Percentiles rank a stretch among this genome's conserved stretches.
phyloP scores from a whole-genome alignment of 495 filamentous ascomycete species.

The Aspergillus mulundensis region DNA sequence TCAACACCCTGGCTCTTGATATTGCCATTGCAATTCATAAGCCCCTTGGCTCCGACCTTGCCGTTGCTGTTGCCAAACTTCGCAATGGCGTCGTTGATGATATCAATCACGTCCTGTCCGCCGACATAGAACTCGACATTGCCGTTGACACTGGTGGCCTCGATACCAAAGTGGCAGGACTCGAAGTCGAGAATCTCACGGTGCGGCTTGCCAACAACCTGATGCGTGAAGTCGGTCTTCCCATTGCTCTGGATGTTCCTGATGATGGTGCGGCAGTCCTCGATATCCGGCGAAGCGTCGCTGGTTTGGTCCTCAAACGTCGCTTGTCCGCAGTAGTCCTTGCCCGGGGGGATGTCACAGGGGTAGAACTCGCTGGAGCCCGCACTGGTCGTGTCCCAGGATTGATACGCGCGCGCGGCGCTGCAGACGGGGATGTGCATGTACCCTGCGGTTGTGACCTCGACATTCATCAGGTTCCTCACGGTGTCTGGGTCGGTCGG shows the following conservation, averaged over 20 bases:
- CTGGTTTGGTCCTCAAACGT: conserved; percentile 29
- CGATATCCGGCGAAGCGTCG: conserved; percentile 23
- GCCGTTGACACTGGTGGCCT: not conserved
- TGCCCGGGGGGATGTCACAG: conserved; percentile 24
- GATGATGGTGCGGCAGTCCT: conserved; percentile 29
- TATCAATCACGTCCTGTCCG: conserved; percentile 11
- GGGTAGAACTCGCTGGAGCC: conserved; percentile 22
- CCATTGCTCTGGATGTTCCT: conserved; percentile 26
- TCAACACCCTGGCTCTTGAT: not conserved
- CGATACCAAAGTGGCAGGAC: conserved; percentile 4
- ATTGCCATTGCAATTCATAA: conserved; percentile 9
- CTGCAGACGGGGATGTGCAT: conserved; percentile 33
- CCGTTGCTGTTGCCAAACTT: not conserved
- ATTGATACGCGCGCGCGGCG: conserved; percentile 12
- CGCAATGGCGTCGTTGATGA: conserved; percentile 6
- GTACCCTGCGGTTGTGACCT: conserved; percentile 27
- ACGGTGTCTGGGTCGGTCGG: not conserved
- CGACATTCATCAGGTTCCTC: not conserved
- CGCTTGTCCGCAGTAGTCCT: conserved; percentile 19
- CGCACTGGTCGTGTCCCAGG: conserved; percentile 14
- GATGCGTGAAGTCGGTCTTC: not conserved
- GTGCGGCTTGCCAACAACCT: not conserved
- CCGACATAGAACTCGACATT: conserved; percentile 7
- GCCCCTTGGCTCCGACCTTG: conserved; percentile 5
- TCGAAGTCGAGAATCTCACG: conserved; percentile 10